Base-by-base conservation (phyloP, 768 basidiomycete species). In the Serendipita sp. region DNA sequence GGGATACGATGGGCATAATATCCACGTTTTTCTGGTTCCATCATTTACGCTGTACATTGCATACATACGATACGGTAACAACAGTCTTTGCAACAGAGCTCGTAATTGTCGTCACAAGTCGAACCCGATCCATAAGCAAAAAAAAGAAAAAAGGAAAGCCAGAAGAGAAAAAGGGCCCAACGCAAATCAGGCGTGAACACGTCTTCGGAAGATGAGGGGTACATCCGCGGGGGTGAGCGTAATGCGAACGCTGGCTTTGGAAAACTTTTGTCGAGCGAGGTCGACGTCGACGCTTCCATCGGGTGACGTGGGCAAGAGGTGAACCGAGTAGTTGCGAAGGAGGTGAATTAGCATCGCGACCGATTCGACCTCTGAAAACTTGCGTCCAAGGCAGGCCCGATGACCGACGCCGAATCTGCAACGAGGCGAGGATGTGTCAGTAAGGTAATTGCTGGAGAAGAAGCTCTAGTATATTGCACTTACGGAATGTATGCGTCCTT, bases 341-440 rank as follows among this genome's bases (percentile, higher is more conserved):
- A 58, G 17, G n/a, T 58, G 53, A 9, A 58, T 28, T 11, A 58
- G 24, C 53, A 58, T 58, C 24, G 53, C 53, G 24, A 58, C 53
- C 11, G 53, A 58, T 28, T 58, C 53, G 53, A 58, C 53, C n/a
- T 58, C 53, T 22, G 53, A 58, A 33, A 58, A 58, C 53, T 58
- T 58, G 20, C 53, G 53, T 58, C 53, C 53, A 22, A 58, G 30
- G n/a, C 53, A 58, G 4, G 53, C 53, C 11, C 53, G 53, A 58
- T 58, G 53, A 28, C 53, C 53, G 24, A 58, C 53, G 11, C 53
- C 53, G n/a, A 58, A 58, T 34, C 53, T 58, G 48, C 11, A 9
- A 11, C 16, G 20, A 31, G 53, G 31, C 28, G 20, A 28, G n/a
- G 11, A 26, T 9, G 22, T 11, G n/a, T 33, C 1, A 9, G 31